Conservation (phyloP, 2,329 filamentous ascomycete species). For the Rhynchosporium graminicola region DNA sequence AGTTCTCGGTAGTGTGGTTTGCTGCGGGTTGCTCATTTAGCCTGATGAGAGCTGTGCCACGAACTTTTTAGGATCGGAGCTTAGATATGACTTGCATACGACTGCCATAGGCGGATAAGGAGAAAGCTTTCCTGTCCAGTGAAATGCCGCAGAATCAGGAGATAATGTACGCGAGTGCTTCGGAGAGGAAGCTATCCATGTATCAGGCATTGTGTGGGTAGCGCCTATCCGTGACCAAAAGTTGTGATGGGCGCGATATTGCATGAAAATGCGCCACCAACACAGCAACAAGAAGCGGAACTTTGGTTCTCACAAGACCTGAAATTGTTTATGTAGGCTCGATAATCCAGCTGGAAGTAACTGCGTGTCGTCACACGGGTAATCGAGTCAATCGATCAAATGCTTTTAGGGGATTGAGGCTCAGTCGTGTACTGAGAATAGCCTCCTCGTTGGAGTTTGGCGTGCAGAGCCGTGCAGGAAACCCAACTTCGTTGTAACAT, state of each 20-base stretch:
- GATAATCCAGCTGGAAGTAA: background rate
- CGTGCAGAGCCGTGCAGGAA: background rate
- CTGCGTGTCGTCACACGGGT: too few relatives aligned
- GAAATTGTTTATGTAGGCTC: background rate
- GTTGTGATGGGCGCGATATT: constrained; percentile 10
- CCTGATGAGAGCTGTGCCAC: constrained; percentile 7
- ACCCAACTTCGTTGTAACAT: background rate
- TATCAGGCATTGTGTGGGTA: background rate
- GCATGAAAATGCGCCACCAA: background rate
- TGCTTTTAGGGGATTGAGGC: background rate
- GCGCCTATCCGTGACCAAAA: background rate
- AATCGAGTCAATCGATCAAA: too few relatives aligned
- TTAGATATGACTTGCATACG: constrained; percentile 9
- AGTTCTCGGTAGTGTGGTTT: background rate
- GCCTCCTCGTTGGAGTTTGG: background rate
- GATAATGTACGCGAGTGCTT: background rate
- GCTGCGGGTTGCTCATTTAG: background rate
- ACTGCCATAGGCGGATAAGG: background rate
- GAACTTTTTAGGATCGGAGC: constrained; percentile 1
- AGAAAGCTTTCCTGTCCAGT: constrained; percentile 9
- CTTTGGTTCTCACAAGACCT: background rate
- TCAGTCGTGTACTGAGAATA: background rate
- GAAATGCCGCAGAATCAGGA: background rate
- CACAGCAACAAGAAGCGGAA: background rate
- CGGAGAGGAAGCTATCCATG: background rate